Base-by-base conservation (phyloP, 345 rosid species). In the Euphorbia lathyris region DNA sequence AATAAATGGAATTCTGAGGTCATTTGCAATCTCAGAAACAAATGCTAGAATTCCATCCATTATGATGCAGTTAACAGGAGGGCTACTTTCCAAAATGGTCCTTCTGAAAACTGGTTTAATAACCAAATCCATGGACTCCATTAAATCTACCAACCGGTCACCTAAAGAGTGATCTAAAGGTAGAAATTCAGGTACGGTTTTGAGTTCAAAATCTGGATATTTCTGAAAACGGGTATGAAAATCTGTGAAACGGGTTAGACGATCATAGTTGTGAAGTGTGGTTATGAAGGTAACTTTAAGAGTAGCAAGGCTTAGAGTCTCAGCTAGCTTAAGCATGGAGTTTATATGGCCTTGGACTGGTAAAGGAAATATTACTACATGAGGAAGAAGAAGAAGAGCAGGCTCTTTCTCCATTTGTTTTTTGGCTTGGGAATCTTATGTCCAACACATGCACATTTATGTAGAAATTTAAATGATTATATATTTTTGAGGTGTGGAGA, bases 281-380 rank as follows among this genome's bases (percentile, higher is more conserved):
- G 75, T 83, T 43, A 86, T 76, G 79, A 92, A 87, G 58, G 96
- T 90, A 76, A 90, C 68, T 3, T 81, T 74, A 25, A 88, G 66
- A 66, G 86, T 87, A 4, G 79, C 62, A 14, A 82, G 77, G 67
- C 61, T 34, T 1, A 92, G 73, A 17, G 86, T 82, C 73, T 88
- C 87, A 16, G 90, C 84, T 3, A 90, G 82, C 75, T 86, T 88
- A 42, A 92, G 79, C 90, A 86, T 80, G 68, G 88, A 73, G 84
- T 78, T 92, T 19, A 90, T 84, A 60, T 91, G 92, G 60, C 91
- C 88, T 30, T 90, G 90, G 13, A 69, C 57, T 14, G 92, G 96
- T 14, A 86, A 26, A 0, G 91, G 94, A 52, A 86, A 86, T 7
- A 88, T 70, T 14, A 90, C 74, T 2, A 92, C 78, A 53, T 84